Evolutionary conservation across 2,329 filamentous ascomycete genomes (phyloP).

Genomic region (Penicillium griseofulvum): DNA sequence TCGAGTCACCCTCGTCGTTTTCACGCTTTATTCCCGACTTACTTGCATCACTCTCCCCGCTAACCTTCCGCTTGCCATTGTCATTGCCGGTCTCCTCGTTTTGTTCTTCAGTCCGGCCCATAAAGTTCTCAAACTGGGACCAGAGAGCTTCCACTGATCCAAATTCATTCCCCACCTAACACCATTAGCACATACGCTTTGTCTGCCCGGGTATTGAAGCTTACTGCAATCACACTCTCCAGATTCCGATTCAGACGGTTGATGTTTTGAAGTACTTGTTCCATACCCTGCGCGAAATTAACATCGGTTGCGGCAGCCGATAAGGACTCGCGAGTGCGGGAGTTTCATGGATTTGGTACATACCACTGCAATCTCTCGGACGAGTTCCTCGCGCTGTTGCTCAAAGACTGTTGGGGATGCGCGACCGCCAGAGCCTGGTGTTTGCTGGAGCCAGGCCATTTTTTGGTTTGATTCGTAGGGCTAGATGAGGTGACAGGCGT

Average conservation of each 20-base stretch:
- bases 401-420: slow-evolving; percentile 40
- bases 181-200: not conserved
- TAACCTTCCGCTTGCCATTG: slow-evolving; percentile 27
- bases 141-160: slow-evolving; percentile 94
- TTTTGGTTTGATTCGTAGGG: not conserved
- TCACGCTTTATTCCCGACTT: slow-evolving; percentile 18
- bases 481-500: not conserved
- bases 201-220: slow-evolving; percentile 24
- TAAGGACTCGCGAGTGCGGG: not conserved
- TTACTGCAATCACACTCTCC: slow-evolving; percentile 83
- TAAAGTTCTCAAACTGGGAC: slow-evolving; percentile 96
- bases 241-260: slow-evolving; percentile 92
- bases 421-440: slow-evolving; percentile 17
- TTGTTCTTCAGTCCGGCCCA: slow-evolving; percentile 65
- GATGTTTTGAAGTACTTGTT: slow-evolving; percentile 90
- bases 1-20: slow-evolving; percentile 12
- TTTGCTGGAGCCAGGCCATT: slow-evolving; percentile 21
- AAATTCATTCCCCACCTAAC: slow-evolving; percentile 91
- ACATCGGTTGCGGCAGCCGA: not conserved
- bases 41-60: slow-evolving; percentile 22
- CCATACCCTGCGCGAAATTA: slow-evolving; percentile 57
- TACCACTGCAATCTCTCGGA: slow-evolving; percentile 45
- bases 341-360: slow-evolving; percentile 27
- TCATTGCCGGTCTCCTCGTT: slow-evolving; percentile 33
- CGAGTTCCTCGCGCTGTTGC: slow-evolving; percentile 43